These are phyloP conservation scores for Paecilomyces sp. DNA, from an alignment of 2,329 filamentous ascomycete species.

Conservation along the genomic window DNA sequence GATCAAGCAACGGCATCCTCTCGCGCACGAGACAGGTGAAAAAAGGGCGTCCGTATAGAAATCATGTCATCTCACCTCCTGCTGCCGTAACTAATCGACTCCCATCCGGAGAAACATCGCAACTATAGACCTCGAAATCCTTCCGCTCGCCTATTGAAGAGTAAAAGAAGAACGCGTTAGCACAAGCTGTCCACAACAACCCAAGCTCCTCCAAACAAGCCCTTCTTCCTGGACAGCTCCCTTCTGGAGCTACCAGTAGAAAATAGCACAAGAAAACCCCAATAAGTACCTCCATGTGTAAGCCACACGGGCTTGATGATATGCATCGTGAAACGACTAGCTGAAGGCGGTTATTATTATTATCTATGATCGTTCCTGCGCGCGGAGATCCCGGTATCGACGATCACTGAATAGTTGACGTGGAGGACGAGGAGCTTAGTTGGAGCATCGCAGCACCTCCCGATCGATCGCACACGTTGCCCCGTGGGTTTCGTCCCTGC, in stretches of 20 bases:
- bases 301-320: slow-evolving; percentile 95
- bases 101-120: slow-evolving; percentile 92
- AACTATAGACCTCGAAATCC: slow-evolving; percentile 97
- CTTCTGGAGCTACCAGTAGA: background rate
- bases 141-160: slow-evolving; percentile 72
- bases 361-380: slow-evolving; percentile 1
- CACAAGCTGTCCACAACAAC: background rate
- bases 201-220: background rate
- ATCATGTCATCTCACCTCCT: slow-evolving; percentile 56
- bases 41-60: slow-evolving; percentile 10
- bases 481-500: background rate
- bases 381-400: background rate
- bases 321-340: slow-evolving; percentile 50
- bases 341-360: slow-evolving; percentile 1
- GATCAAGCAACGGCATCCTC: background rate
- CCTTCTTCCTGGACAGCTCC: background rate
- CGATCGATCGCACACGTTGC: background rate
- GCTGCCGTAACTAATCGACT: slow-evolving; percentile 86
- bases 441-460: slow-evolving; percentile 21
- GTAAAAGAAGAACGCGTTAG: slow-evolving; percentile 5
- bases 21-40: background rate
- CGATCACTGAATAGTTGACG: slow-evolving; percentile 13
- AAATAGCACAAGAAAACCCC: background rate
- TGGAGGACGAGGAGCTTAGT: slow-evolving; percentile 11
- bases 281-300: slow-evolving; percentile 70